Evolutionary conservation across 2,329 filamentous ascomycete genomes (phyloP).

Genomic region (Pseudogymnoascus sp.): DNA sequence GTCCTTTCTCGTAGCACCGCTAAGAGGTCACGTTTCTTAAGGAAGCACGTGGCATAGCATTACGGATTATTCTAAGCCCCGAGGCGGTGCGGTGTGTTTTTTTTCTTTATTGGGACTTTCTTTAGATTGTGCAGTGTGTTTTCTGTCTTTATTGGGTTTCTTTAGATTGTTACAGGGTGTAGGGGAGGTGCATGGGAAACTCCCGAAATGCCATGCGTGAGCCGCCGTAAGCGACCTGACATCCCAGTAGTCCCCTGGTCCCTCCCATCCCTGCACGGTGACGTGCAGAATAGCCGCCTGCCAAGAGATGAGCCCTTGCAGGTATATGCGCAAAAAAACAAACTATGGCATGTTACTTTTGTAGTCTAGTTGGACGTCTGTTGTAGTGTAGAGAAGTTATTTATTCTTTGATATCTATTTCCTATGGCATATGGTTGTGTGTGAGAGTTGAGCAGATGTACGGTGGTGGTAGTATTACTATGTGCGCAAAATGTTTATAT

Average conservation of each 20-base stretch:
- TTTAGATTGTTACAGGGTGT: not conserved
- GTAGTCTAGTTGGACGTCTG: not conserved
- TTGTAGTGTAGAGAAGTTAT: not conserved
- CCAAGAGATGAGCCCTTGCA: slow-evolving; percentile 4
- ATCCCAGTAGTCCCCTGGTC: not conserved
- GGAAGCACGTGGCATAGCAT: not conserved
- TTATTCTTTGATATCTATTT: not conserved
- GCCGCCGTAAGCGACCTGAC: not conserved
- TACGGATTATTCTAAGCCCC: not conserved
- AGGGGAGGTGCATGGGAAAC: not conserved
- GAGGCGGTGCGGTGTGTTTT: not conserved
- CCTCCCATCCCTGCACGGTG: not conserved
- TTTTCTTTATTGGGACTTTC: not conserved
- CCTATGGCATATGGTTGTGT: not conserved
- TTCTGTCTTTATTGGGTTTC: not conserved
- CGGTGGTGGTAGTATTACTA: not conserved
- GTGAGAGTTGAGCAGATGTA: not conserved
- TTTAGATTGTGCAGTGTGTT: not conserved
- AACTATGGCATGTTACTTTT: not conserved
- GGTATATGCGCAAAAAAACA: not conserved
- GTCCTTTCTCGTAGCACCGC: not conserved
- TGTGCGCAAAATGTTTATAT: not conserved
- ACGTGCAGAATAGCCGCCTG: slow-evolving; percentile 3
- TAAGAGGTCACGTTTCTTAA: not conserved
- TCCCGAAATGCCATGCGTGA: not conserved